Evolutionary conservation across 805 yeast genomes (phyloP).

Genomic region (Ogataea ramenticola): DNA sequence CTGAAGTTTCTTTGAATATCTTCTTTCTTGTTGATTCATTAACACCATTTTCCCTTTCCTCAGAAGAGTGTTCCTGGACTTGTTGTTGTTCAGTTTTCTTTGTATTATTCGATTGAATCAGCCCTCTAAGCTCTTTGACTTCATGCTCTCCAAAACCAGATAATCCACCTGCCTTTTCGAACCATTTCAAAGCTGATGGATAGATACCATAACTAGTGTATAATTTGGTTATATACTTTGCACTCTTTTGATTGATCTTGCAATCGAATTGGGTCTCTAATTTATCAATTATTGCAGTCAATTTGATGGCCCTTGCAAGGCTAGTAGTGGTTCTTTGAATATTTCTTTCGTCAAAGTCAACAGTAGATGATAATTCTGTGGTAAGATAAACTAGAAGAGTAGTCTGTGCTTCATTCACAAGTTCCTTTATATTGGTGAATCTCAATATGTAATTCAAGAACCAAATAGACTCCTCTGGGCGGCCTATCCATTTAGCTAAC

Average conservation of each 20-base stretch:
- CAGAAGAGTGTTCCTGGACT: too few species aligned
- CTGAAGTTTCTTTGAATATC: too few species aligned
- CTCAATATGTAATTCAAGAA: slow-evolving; percentile 1
- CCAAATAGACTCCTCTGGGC: neutral
- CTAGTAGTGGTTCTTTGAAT: neutral
- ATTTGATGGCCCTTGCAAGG: neutral
- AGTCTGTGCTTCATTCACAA: neutral
- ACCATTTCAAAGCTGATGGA: neutral
- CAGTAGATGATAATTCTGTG: neutral
- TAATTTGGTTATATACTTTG: neutral
- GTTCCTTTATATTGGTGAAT: neutral
- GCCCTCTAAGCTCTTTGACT: neutral
- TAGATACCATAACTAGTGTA: neutral
- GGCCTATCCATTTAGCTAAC: neutral
- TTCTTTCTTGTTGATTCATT: too few species aligned
- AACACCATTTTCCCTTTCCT: too few species aligned
- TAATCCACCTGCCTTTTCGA: neutral
- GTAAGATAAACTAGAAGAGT: slow-evolving; percentile 2
- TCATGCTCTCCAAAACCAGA: neutral
- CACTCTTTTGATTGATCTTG: neutral
- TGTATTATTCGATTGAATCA: too few species aligned
- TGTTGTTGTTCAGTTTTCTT: too few species aligned
- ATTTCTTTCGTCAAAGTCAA: slow-evolving; percentile 1
- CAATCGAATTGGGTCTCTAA: neutral
- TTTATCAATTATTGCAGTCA: neutral